phyloP scores from a whole-genome alignment of 495 filamentous ascomycete genomes.

The Penicillium salamii region DNA sequence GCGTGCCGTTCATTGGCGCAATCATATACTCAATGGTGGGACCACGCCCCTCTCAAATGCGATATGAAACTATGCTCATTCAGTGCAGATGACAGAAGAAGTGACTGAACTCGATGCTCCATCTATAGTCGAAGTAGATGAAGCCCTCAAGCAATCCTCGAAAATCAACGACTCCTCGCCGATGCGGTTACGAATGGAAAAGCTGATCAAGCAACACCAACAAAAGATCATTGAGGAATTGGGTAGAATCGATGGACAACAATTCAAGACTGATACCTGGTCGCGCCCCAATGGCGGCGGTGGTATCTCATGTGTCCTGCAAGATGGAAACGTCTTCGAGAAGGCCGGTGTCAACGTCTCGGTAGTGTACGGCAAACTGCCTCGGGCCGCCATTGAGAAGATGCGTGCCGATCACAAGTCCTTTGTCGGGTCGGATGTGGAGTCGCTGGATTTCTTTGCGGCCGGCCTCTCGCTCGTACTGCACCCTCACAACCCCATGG shows the following conservation, averaged over 20 bases:
- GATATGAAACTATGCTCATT: slow-evolving; percentile 4
- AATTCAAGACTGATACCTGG: slow-evolving; percentile 85
- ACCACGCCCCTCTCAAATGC: background rate
- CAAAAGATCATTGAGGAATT: slow-evolving; percentile 78
- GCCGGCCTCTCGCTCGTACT: slow-evolving; percentile 89
- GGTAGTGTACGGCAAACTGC: slow-evolving; percentile 89
- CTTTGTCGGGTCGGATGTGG: slow-evolving; percentile 66
- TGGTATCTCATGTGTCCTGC: slow-evolving; percentile 86
- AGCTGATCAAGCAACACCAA: slow-evolving; percentile 89
- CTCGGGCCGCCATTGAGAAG: slow-evolving; percentile 80
- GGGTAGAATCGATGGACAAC: slow-evolving; percentile 74
- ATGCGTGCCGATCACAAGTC: slow-evolving; percentile 97
- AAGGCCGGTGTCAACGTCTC: slow-evolving; percentile 96
- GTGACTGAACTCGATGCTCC: slow-evolving; percentile 54
- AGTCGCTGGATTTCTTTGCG: slow-evolving; percentile 89
- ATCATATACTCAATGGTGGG: slow-evolving; percentile 68
- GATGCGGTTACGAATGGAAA: slow-evolving; percentile 97
- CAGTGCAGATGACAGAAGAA: slow-evolving; percentile 43
- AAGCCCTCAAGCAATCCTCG: slow-evolving; percentile 41
- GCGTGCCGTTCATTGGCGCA: slow-evolving; percentile 58
- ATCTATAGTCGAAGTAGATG: slow-evolving; percentile 53
- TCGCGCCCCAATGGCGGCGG: slow-evolving; percentile 80
- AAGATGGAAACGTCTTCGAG: slow-evolving; percentile 95
- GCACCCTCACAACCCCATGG: slow-evolving; percentile 93
- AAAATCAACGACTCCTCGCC: slow-evolving; percentile 62